phyloP scores from a whole-genome alignment of 2,329 filamentous ascomycete genomes.

The Aquanectria penicillioides region DNA sequence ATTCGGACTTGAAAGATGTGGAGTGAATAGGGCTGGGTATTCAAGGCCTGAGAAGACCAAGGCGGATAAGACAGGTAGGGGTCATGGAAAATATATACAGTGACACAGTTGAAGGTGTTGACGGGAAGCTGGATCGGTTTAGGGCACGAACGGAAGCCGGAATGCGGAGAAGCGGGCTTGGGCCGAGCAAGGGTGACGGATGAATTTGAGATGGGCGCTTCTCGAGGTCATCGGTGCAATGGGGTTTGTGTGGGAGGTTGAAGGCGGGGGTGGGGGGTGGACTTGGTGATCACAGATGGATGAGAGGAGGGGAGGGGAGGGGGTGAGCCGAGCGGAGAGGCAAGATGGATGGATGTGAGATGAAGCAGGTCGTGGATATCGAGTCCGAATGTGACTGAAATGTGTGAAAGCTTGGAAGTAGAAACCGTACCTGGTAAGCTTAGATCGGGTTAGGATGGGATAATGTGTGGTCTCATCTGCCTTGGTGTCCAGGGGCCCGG shows the following conservation, averaged over 20 bases:
- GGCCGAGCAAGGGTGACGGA: conserved; percentile 17
- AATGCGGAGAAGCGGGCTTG: conserved; percentile 21
- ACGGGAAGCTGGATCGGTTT: conserved; percentile 5
- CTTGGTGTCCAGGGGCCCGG: neutral
- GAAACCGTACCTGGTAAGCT: conserved; percentile 4
- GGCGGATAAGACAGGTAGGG: conserved; percentile 15
- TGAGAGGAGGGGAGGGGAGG: conserved; percentile 1
- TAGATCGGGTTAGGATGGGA: conserved; percentile 17
- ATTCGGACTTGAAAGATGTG: neutral
- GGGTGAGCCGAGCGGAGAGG: conserved; percentile 11
- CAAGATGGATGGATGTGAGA: conserved; percentile 30
- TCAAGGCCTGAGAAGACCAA: conserved; percentile 5
- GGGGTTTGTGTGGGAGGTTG: conserved; percentile 12
- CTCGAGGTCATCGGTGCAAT: conserved; percentile 16
- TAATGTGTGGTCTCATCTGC: conserved; percentile 15
- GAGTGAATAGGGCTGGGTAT: conserved; percentile 8
- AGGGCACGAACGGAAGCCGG: conserved; percentile 11
- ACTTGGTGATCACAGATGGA: neutral
- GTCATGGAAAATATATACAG: conserved; percentile 19
- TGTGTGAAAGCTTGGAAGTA: neutral
- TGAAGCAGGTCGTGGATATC: conserved; percentile 20
- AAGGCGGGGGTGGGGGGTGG: neutral
- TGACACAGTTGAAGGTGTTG: conserved; percentile 3
- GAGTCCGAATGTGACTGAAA: conserved; percentile 4
- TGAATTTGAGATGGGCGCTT: conserved; percentile 23